Evolutionary conservation across 2,329 filamentous ascomycete genomes (phyloP).

Genomic region (Diplodia intermedia): DNA sequence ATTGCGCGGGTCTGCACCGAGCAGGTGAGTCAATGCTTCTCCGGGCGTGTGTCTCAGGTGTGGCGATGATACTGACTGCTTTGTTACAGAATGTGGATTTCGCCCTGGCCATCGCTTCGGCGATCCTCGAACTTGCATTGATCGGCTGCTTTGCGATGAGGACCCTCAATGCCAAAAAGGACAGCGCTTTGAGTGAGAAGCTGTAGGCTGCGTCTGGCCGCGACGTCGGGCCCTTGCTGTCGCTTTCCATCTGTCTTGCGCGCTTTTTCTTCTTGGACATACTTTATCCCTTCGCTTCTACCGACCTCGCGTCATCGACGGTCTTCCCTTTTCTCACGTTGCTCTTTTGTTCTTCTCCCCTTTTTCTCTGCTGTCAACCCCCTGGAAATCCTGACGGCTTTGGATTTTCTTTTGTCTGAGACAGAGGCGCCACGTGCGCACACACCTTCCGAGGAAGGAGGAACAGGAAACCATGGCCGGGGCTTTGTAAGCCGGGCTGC

Average conservation of each 20-base stretch:
- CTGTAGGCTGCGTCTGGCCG: not conserved
- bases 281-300: not conserved
- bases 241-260: not conserved
- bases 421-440: not conserved
- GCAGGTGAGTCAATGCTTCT: conserved; percentile 22
- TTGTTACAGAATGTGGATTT: conserved; percentile 17
- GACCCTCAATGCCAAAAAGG: not conserved
- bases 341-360: too few relatives aligned
- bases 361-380: not conserved
- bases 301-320: not conserved
- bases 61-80: not conserved
- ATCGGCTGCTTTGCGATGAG: conserved; percentile 13
- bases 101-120: conserved; percentile 1
- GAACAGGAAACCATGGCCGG: not conserved
- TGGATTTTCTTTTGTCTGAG: not conserved
- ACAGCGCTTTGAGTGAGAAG: conserved; percentile 24
- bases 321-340: not conserved
- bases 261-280: not conserved
- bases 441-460: not conserved
- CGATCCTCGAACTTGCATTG: conserved; percentile 19
- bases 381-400: not conserved
- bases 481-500: not conserved
- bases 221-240: not conserved
- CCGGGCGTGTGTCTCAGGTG: not conserved
- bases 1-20: conserved; percentile 33